Conservation (phyloP, 2,329 filamentous ascomycete species). For the Fusarium sororula region DNA sequence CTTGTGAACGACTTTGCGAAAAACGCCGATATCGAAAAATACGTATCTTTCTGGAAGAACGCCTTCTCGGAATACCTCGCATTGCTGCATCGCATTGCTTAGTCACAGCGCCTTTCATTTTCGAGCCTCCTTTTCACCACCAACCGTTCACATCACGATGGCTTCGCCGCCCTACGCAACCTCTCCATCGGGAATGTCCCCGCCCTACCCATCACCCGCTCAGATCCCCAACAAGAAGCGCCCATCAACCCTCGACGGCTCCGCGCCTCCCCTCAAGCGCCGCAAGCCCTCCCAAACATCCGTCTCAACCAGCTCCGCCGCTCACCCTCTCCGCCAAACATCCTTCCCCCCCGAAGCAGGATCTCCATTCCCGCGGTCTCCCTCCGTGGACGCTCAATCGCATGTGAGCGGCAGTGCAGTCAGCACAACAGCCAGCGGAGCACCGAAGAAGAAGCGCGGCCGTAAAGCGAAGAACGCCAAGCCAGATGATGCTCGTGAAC, state of each 20-base stretch:
- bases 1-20: background rate
- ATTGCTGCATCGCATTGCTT: background rate
- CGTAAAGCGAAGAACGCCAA: constrained; percentile 68
- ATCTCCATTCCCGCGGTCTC: constrained; percentile 69
- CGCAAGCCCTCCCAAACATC: constrained; percentile 73
- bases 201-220: constrained; percentile 61
- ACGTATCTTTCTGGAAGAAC: background rate
- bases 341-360: constrained; percentile 76
- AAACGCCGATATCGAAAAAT: constrained; percentile 18
- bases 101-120: background rate
- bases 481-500: constrained; percentile 53
- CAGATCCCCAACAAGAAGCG: constrained; percentile 69
- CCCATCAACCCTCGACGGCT: constrained; percentile 61
- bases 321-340: constrained; percentile 80
- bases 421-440: constrained; percentile 53
- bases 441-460: constrained; percentile 67
- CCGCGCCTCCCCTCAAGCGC: constrained; percentile 66
- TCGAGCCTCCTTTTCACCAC: background rate
- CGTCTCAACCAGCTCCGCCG: constrained; percentile 55
- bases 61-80: background rate
- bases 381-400: constrained; percentile 69
- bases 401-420: constrained; percentile 70
- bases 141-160: constrained; percentile 46
- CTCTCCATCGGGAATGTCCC: constrained; percentile 64
- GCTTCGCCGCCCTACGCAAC: constrained; percentile 65